Evolutionary conservation across 805 yeast species (phyloP).

Genomic region (Saccharomycopsis babjevae): DNA sequence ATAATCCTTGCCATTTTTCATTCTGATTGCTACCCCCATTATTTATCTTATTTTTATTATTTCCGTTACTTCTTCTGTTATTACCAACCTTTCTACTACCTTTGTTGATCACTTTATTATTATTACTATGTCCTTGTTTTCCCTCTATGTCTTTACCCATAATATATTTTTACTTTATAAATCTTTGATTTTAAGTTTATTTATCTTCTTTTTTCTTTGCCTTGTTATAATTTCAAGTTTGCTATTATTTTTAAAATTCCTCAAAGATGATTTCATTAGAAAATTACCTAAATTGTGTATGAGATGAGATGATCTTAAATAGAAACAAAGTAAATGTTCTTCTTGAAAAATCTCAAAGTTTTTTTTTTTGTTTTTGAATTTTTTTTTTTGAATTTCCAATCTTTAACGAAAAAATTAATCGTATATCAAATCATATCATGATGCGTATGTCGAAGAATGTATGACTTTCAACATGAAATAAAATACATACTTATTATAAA

Average conservation of each 20-base stretch:
- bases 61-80: not conserved
- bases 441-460: not conserved
- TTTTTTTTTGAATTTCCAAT: too few species aligned
- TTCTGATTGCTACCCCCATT: not conserved
- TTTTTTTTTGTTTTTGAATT: too few species aligned
- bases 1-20: constrained; percentile 20
- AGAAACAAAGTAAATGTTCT: too few species aligned
- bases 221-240: too few species aligned
- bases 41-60: not conserved
- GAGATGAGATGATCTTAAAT: too few species aligned
- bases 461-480: not conserved
- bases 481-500: not conserved
- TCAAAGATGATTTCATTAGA: too few species aligned
- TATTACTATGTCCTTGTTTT: not conserved
- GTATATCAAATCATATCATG: not conserved
- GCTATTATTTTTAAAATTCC: too few species aligned
- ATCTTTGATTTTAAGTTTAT: too few species aligned
- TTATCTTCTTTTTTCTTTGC: not conserved
- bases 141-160: not conserved
- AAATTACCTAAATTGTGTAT: too few species aligned
- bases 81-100: not conserved
- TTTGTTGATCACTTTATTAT: not conserved
- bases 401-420: too few species aligned
- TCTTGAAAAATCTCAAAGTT: too few species aligned
- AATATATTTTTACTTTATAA: not conserved